Evolutionary conservation across 257 asterid genomes (phyloP).

Genomic region (Osmanthus fragrans): DNA sequence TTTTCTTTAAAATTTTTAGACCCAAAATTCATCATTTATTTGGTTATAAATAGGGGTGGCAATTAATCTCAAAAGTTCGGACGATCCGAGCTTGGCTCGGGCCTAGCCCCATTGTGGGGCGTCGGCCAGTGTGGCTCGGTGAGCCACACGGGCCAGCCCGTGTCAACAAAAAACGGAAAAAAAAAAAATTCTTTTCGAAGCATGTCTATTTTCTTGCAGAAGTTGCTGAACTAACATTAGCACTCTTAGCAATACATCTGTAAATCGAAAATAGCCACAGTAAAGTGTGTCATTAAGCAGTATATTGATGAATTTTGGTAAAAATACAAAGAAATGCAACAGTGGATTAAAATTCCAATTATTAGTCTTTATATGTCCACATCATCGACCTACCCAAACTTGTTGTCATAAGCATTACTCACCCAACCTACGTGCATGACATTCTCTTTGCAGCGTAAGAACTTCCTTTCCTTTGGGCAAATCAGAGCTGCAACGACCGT

Average conservation of each 20-base stretch:
- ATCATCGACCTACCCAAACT: slow-evolving; percentile 12
- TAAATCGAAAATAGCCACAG: slow-evolving; percentile 19
- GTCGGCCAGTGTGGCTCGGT: too few species aligned
- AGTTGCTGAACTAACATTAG: slow-evolving; percentile 72
- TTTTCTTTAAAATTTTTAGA: too few species aligned
- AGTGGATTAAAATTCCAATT: slow-evolving; percentile 14
- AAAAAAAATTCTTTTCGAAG: slow-evolving; percentile 86
- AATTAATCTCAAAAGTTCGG: too few species aligned
- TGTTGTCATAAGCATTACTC: slow-evolving; percentile 23
- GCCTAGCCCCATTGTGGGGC: too few species aligned
- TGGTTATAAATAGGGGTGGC: too few species aligned
- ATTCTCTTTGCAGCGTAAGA: slow-evolving; percentile 54
- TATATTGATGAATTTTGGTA: background rate
- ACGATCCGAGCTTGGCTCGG: too few species aligned
- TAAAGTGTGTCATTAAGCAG: background rate
- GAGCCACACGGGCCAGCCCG: too few species aligned
- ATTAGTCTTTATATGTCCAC: slow-evolving; percentile 5
- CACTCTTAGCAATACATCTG: slow-evolving; percentile 73
- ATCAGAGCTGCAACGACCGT: slow-evolving; percentile 73
- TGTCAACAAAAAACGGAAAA: too few species aligned
- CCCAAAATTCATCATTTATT: too few species aligned
- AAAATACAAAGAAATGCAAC: slow-evolving; percentile 4
- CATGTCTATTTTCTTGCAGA: slow-evolving; percentile 81
- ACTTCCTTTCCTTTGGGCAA: slow-evolving; percentile 66
- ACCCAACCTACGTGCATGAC: slow-evolving; percentile 72